Base-by-base conservation (phyloP, 2,329 filamentous ascomycete genomes). In the Capronia coronata region DNA sequence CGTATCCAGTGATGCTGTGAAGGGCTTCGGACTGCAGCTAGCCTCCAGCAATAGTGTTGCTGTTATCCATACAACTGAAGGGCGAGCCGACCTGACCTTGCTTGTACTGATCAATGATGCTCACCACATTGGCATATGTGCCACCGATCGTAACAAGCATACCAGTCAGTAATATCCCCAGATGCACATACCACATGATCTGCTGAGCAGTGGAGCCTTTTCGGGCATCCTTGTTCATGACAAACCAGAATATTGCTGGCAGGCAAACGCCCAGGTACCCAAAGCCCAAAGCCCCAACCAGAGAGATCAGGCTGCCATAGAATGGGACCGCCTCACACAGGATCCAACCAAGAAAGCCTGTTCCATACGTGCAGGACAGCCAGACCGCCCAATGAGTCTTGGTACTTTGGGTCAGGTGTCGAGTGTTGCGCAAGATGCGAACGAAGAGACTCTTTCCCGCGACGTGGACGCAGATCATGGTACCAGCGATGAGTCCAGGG, bases 401-500 rank as follows among this genome's bases (percentile, higher is more conserved):
- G 0, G 73, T 75, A 61, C 77, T 77, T 13, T 66, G 62, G 56
- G 76, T 73, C 4, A 79, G 63, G 58, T 79, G 76, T 2, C 54
- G 61, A 1, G 74, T 74, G 52, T 74, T 67, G 11, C 76, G 69
- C 16, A 80, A 63, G 16, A 78, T 69, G 2, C 76, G 72, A 13
- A 80, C 75, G 58, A 79, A 79, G 43, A 77, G 62, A 56, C 77
- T 77, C 58, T 79, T 80, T 1, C 75, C 70, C 1, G 71, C 72
- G 11, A 77, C 67, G 60, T 78, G 48, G 23, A 47, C 25, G 18
- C 32, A 51, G 55, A 63, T 8, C 50, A 53, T 47, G 52, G 43
- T 23, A 10, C 63, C 42, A 11, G 64, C 62, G 16, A 67, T 47
- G 43, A 71, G 48, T 0, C 64, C 63, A 1, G 63, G 63, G 18